phyloP scores from a whole-genome alignment of 139 green algal species.

The Trebouxia sp. region DNA sequence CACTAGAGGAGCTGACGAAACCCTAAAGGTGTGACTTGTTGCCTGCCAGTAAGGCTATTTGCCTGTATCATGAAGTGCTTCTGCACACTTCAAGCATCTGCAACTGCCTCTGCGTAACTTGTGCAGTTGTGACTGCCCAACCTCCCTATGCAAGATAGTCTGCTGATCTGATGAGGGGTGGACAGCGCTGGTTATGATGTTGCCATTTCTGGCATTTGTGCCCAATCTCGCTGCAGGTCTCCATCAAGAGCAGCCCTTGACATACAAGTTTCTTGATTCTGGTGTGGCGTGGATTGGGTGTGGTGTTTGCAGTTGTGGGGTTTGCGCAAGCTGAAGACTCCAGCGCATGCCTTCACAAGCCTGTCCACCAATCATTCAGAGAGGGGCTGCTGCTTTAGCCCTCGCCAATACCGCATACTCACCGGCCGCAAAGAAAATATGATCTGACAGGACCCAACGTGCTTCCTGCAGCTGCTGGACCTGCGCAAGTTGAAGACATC shows the following conservation, averaged over 20 bases:
- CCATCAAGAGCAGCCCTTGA: background rate
- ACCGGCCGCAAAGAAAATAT: slow-evolving; percentile 72
- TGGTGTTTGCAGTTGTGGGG: slow-evolving; percentile 55
- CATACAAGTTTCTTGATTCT: background rate
- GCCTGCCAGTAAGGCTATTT: background rate
- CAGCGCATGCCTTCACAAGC: slow-evolving; percentile 57
- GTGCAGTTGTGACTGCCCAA: too few species aligned
- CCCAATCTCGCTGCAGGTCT: too few species aligned
- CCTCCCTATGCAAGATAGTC: too few species aligned
- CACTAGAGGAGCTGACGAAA: slow-evolving; percentile 79
- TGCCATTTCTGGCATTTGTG: too few species aligned
- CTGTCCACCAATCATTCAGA: slow-evolving; percentile 67
- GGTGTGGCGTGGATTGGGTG: background rate
- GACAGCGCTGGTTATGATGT: too few species aligned
- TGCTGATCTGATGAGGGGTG: too few species aligned
- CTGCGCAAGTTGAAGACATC: too few species aligned
- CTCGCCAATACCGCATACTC: slow-evolving; percentile 76
- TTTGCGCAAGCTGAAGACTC: slow-evolving; percentile 77
- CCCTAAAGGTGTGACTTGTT: slow-evolving; percentile 74
- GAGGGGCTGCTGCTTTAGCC: slow-evolving; percentile 76
- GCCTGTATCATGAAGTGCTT: slow-evolving; percentile 72
- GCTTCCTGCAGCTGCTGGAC: too few species aligned
- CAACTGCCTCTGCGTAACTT: background rate
- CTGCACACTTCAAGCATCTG: too few species aligned
- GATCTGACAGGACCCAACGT: too few species aligned